Evolutionary conservation across 805 yeast species (phyloP), one percentile per base, ranked within the genome.

Genomic region (Ogataea pini): DNA sequence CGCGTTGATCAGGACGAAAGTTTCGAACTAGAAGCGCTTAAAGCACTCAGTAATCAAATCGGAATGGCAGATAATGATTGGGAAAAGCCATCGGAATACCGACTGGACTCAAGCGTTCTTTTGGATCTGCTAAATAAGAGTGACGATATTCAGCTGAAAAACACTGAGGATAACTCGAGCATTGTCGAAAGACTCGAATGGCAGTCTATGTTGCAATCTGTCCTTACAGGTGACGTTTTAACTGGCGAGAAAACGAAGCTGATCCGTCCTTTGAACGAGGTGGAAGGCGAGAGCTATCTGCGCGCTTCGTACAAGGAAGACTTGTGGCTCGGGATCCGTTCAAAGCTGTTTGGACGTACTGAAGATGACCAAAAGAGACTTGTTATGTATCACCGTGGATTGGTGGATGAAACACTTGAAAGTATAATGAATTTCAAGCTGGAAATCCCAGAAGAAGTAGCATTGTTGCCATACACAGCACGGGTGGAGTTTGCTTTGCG

Each of bases 151-250:
- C 69, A 65, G 37, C 44, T 67, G 14, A 58, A 62, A 27, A 51
- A 61, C 36, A 48, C 63, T 1, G 57, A 55, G 12, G 65, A 62
- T 18, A 65, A 63, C 38, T 59, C 55, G 2, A 54, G 46, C 12
- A 82, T 85, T 7, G 59, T 82, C 9, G 97, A 90, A 62, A 76
- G 98, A 42, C 72, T 91, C 10, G 96, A 90, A 68, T 94, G 99
- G 99, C 98, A 94, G 67, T 80, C 92, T 0, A 89, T 94, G 96
- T 74, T 94, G 42, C 78, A 87, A 9, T 78, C 90, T 2, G 98
- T 94, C 3, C 77, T 94, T 29, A 92, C 95, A 2, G 98, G 99
- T 57, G 98, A 94, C 66, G 96, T 94, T 46, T 90, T 94, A 17
- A 79, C 85, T 29, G 85, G 92, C 10, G 99, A 94, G 61, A 94